These are phyloP conservation scores for Globisporangium nagaii DNA, from an alignment of 352 stramenopile species.

Conservation along the genomic window DNA sequence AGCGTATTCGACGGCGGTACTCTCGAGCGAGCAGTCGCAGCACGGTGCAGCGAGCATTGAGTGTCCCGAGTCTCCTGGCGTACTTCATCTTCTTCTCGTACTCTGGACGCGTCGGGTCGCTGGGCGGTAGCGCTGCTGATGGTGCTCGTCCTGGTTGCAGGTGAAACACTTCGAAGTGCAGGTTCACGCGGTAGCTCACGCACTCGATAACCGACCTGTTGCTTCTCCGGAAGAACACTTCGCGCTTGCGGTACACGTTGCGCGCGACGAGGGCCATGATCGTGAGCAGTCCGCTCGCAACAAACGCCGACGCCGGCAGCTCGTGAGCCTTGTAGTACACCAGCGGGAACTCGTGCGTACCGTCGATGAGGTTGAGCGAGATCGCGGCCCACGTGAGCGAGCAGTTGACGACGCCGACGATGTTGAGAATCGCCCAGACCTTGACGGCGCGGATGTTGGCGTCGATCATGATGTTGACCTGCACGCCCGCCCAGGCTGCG, in stretches of 20 bases:
- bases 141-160: not conserved
- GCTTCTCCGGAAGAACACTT: not conserved
- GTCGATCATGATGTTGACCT: slow-evolving; percentile 7
- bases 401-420: not conserved
- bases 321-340: not conserved
- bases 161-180: not conserved
- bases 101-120: not conserved
- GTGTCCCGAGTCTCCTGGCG: not conserved
- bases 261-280: slow-evolving; percentile 2
- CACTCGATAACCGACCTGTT: not conserved
- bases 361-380: not conserved
- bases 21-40: not conserved
- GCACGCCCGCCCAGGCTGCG: not conserved
- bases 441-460: slow-evolving; percentile 1
- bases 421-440: not conserved
- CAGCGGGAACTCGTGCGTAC: not conserved
- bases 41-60: not conserved
- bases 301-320: not conserved
- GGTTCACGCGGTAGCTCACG: slow-evolving; percentile 1
- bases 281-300: slow-evolving; percentile 2
- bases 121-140: not conserved
- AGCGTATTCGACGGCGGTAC: not conserved
- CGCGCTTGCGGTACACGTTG: slow-evolving; percentile 6
- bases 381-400: not conserved
- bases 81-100: slow-evolving; percentile 6